A percentile compares a stretch with the other conserved stretches of the same genome.
Conservation (phyloP, 331 rosid species). For the Cydonia oblonga region DNA sequence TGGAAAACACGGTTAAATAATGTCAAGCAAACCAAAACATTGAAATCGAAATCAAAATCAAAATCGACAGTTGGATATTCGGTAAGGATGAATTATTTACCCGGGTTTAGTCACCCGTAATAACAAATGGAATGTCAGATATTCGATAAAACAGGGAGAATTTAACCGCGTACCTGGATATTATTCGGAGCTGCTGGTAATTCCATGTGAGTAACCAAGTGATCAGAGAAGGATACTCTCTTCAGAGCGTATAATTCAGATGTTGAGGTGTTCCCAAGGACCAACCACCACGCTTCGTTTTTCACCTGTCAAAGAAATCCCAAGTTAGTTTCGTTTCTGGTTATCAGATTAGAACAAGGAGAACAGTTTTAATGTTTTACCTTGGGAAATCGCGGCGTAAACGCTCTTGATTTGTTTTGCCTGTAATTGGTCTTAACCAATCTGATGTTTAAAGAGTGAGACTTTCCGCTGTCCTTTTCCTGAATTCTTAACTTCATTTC, state of each 20-base stretch:
- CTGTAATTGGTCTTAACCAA: slow-evolving; percentile 64
- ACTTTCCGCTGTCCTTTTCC: slow-evolving; percentile 30
- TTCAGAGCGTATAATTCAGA: slow-evolving; percentile 68
- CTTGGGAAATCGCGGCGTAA: slow-evolving; percentile 86
- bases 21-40: background rate
- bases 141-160: too few relatives aligned
- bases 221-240: slow-evolving; percentile 72
- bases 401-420: slow-evolving; percentile 58
- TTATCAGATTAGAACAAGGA: background rate
- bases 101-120: too few relatives aligned
- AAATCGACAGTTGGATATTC: background rate
- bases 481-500: slow-evolving; percentile 54
- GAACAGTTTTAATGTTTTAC: slow-evolving; percentile 9
- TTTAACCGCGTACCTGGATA: slow-evolving; percentile 35
- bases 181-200: slow-evolving; percentile 37
- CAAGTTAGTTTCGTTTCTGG: background rate
- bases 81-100: background rate
- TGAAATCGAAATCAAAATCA: background rate
- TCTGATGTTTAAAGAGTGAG: slow-evolving; percentile 44
- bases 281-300: slow-evolving; percentile 96
- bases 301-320: slow-evolving; percentile 47
- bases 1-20: slow-evolving; percentile 15
- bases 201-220: slow-evolving; percentile 67
- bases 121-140: too few relatives aligned
- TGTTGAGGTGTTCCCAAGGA: slow-evolving; percentile 70